Conservation (phyloP, 148 eudicot species). For the Beta vulgaris region DNA sequence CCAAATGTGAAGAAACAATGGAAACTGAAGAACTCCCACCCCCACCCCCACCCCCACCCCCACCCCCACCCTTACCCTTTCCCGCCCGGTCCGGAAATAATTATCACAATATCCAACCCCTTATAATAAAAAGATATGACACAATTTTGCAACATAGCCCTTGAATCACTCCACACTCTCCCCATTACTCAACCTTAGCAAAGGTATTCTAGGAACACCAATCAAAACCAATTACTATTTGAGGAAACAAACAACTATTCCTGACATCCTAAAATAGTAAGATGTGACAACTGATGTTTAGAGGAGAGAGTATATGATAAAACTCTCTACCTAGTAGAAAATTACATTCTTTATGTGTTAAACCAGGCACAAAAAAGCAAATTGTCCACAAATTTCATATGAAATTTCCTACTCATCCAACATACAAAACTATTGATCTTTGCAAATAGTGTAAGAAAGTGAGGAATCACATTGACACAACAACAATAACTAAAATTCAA, state of each 20-base stretch:
- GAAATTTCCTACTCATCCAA: background rate
- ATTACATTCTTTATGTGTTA: background rate
- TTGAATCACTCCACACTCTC: background rate
- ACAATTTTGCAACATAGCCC: background rate
- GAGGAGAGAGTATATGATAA: too few relatives aligned
- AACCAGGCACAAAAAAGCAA: background rate
- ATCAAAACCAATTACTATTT: too few relatives aligned
- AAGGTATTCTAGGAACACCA: background rate
- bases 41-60: background rate
- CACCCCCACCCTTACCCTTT: background rate
- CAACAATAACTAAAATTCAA: background rate
- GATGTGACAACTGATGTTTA: too few relatives aligned
- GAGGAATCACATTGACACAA: background rate
- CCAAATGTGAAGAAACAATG: background rate
- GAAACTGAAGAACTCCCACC: background rate
- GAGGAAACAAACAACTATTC: too few relatives aligned
- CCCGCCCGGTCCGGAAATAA: too few relatives aligned
- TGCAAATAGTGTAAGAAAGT: background rate
- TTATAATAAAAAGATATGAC: background rate
- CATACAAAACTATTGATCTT: background rate
- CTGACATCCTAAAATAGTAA: too few relatives aligned
- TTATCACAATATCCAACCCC: background rate
- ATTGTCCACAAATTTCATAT: background rate
- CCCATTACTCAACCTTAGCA: background rate
- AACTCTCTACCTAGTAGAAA: background rate